Percentiles rank a stretch among this genome's conserved stretches.
Evolutionary conservation across 2,329 filamentous ascomycete genomes (phyloP).

Genomic region (Aspergillus glaucus): DNA sequence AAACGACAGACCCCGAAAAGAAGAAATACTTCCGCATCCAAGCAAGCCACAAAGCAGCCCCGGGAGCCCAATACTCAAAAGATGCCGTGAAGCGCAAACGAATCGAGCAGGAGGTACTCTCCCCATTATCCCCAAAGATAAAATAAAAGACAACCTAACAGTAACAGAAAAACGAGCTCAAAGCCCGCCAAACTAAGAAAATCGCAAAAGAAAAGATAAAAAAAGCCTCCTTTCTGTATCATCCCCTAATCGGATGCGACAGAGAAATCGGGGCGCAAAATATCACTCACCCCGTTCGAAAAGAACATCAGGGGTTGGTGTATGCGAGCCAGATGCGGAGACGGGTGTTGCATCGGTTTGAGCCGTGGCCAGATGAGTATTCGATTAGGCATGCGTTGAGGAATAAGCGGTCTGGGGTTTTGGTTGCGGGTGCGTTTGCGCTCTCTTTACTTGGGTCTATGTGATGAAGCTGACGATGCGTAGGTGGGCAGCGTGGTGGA

Average conservation of each 20-base stretch:
- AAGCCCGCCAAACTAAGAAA: constrained; percentile 19
- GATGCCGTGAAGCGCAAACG: constrained; percentile 54
- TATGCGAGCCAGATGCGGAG: constrained; percentile 29
- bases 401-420: constrained; percentile 27
- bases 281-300: constrained; percentile 13
- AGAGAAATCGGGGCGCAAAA: constrained; percentile 23
- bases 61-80: constrained; percentile 50
- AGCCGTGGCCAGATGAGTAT: constrained; percentile 20
- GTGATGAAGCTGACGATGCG: constrained; percentile 7
- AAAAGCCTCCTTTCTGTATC: constrained; percentile 21
- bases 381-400: constrained; percentile 27
- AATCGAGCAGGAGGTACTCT: constrained; percentile 35
- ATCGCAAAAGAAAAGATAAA: constrained; percentile 28
- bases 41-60: constrained; percentile 45
- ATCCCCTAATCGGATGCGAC: constrained; percentile 23
- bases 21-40: constrained; percentile 65
- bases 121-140: not conserved
- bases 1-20: constrained; percentile 41
- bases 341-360: constrained; percentile 25
- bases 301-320: constrained; percentile 21
- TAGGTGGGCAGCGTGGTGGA: constrained; percentile 24
- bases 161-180: constrained; percentile 24
- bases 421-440: constrained; percentile 32
- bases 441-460: not conserved
- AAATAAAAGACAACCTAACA: constrained; percentile 2